These are phyloP conservation scores for Pyrenula aspistea DNA, from an alignment of 495 filamentous ascomycete genomes.

Conservation along the genomic window DNA sequence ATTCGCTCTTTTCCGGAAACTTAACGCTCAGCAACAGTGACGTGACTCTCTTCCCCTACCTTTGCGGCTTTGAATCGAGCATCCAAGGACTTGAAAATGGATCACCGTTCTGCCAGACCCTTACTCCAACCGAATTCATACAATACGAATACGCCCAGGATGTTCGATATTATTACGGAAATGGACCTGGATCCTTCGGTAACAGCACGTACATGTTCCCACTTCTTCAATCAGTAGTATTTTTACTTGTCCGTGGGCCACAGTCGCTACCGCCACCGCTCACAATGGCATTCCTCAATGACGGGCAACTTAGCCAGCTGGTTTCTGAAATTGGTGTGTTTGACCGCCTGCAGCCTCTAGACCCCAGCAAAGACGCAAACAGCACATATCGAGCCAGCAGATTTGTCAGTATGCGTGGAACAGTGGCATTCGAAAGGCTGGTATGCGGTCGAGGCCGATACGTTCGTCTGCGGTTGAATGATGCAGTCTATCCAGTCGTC, in stretches of 20 bases:
- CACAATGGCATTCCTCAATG: conserved; percentile 42
- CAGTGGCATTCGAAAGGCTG: conserved; percentile 39
- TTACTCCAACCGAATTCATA: conserved; percentile 37
- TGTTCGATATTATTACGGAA: conserved; percentile 46
- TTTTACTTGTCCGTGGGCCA: background rate
- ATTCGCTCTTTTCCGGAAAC: conserved; percentile 31
- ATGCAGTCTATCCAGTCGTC: conserved; percentile 39
- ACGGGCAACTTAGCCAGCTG: conserved; percentile 47
- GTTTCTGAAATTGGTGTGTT: conserved; percentile 41
- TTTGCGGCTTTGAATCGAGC: conserved; percentile 50
- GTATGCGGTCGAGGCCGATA: conserved; percentile 21
- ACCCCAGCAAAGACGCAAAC: conserved; percentile 16
- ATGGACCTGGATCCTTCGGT: conserved; percentile 30
- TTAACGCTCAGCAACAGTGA: conserved; percentile 36
- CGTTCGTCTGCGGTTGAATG: conserved; percentile 38
- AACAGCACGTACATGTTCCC: background rate
- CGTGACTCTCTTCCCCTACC: conserved; percentile 40
- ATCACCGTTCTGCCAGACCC: conserved; percentile 41
- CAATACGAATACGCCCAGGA: conserved; percentile 49
- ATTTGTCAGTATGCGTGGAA: conserved; percentile 43
- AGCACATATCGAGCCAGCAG: conserved; percentile 29
- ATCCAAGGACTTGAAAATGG: conserved; percentile 31
- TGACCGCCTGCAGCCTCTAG: conserved; percentile 29
- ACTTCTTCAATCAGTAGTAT: background rate
- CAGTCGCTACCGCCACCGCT: conserved; percentile 21